Conservation (phyloP, 805 yeast species). For the Metschnikowia vanudenii region DNA sequence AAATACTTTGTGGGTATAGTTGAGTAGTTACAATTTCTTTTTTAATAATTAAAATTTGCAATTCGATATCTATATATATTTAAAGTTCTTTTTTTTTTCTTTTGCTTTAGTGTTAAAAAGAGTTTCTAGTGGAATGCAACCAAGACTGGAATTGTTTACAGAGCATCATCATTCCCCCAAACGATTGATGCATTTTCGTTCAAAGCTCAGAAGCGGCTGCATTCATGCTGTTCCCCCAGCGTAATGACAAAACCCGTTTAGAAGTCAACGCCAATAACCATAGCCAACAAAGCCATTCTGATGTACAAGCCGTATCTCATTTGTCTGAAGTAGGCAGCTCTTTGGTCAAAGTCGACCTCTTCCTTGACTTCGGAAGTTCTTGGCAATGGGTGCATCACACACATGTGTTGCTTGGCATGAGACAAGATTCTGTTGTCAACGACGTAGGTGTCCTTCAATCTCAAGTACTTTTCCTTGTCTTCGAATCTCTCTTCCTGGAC, state of each 20-base stretch:
- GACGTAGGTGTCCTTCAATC: constrained; percentile 86
- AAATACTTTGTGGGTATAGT: neutral
- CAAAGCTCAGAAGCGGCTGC: neutral
- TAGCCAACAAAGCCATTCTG: constrained; percentile 97
- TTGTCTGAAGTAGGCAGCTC: constrained; percentile 99
- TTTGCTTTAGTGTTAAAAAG: neutral
- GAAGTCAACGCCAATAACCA: constrained; percentile 95
- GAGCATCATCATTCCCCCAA: constrained; percentile 20
- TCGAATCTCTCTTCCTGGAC: constrained; percentile 95
- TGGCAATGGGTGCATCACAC: constrained; percentile 98
- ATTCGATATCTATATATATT: constrained; percentile 3
- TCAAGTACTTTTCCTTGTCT: constrained; percentile 71
- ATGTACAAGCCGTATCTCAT: constrained; percentile 98
- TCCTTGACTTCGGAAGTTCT: constrained; percentile 94
- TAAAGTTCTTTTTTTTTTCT: neutral
- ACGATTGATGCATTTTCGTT: constrained; percentile 7
- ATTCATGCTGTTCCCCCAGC: constrained; percentile 9
- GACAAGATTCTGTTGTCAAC: constrained; percentile 89
- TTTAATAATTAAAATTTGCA: neutral
- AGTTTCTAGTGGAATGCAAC: constrained; percentile 5
- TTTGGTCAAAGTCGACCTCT: constrained; percentile 98
- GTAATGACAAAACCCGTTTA: constrained; percentile 25
- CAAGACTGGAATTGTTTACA: neutral
- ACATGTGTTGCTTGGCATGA: constrained; percentile 96
- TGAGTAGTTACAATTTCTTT: too few relatives aligned